Evolutionary conservation across 208 protist species (phyloP).

Genomic region (Leishmania turanica): DNA sequence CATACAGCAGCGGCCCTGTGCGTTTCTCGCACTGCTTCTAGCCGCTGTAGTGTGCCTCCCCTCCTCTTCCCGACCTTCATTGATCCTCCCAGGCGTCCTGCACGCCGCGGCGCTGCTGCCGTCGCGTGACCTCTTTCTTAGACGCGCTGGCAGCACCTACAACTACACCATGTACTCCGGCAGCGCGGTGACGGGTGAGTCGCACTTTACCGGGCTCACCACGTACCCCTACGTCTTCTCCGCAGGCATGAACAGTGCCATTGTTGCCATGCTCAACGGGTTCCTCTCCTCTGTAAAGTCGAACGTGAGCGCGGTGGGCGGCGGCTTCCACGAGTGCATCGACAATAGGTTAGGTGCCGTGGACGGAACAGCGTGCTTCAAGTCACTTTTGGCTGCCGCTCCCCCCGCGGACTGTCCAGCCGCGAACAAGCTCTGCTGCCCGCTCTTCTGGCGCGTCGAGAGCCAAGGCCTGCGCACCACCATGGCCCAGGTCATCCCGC

Average conservation of each 20-base stretch:
- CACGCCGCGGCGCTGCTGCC: not conserved
- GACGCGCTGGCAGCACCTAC: conserved; percentile 19
- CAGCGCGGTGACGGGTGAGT: conserved; percentile 9
- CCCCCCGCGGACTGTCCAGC: conserved; percentile 24
- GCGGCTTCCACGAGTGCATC: conserved; percentile 20
- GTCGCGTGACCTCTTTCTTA: not conserved
- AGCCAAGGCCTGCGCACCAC: conserved; percentile 7
- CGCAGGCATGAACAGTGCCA: conserved; percentile 10
- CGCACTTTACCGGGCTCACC: conserved; percentile 8
- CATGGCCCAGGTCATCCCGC: conserved; percentile 16
- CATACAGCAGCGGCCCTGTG: not conserved
- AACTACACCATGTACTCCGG: conserved; percentile 32
- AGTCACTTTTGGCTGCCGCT: conserved; percentile 20
- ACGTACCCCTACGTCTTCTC: conserved; percentile 29
- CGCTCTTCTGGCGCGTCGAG: conserved; percentile 25
- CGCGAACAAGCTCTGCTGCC: conserved; percentile 29
- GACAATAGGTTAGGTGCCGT: not conserved
- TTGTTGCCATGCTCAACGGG: conserved; percentile 12
- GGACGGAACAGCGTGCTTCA: conserved; percentile 18
- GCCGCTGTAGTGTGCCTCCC: not conserved
- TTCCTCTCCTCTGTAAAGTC: not conserved
- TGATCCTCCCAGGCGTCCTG: not conserved
- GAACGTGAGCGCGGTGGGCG: conserved; percentile 8
- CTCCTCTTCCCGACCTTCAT: too few relatives aligned
- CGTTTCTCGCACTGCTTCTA: not conserved